A percentile compares a stretch with the other conserved stretches of the same genome.
These are phyloP conservation scores for Huntiella decipiens DNA, from an alignment of 2,329 filamentous ascomycete genomes.

Conservation along the genomic window DNA sequence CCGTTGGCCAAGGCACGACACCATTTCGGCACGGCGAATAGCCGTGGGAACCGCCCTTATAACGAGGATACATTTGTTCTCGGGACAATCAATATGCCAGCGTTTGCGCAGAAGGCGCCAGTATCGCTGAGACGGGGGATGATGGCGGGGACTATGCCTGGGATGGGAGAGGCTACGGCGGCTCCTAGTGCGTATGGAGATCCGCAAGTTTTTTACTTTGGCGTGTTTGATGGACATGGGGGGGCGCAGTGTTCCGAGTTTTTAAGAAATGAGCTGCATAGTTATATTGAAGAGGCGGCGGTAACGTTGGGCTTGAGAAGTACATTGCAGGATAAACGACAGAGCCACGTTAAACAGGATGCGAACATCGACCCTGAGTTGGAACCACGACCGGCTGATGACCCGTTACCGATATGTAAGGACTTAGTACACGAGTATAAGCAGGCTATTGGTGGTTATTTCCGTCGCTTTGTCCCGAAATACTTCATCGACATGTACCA, in stretches of 20 bases:
- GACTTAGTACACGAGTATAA: slow-evolving; percentile 61
- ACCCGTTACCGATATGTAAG: slow-evolving; percentile 49
- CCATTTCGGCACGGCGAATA: slow-evolving; percentile 69
- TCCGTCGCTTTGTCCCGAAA: slow-evolving; percentile 69
- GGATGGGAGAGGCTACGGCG: slow-evolving; percentile 39
- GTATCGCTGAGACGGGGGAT: slow-evolving; percentile 27
- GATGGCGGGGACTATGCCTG: slow-evolving; percentile 22
- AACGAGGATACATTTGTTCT: slow-evolving; percentile 94
- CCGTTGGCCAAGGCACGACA: slow-evolving; percentile 87
- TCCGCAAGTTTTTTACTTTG: slow-evolving; percentile 95
- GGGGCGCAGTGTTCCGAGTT: slow-evolving; percentile 79
- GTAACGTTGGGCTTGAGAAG: slow-evolving; percentile 59
- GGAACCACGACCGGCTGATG: slow-evolving; percentile 15
- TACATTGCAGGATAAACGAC: slow-evolving; percentile 19
- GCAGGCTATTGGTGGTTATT: slow-evolving; percentile 79
- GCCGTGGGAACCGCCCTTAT: slow-evolving; percentile 64
- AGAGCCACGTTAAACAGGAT: background rate
- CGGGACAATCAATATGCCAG: slow-evolving; percentile 79
- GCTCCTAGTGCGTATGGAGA: slow-evolving; percentile 69
- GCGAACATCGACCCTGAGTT: background rate
- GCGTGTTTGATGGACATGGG: slow-evolving; percentile 88
- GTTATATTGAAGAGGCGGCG: slow-evolving; percentile 71
- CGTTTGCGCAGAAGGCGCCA: slow-evolving; percentile 72
- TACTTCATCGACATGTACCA: slow-evolving; percentile 36
- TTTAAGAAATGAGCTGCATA: slow-evolving; percentile 63